These are phyloP conservation scores for Debaryomyces tyrocola DNA, from an alignment of 805 yeast species.

Conservation along the genomic window DNA sequence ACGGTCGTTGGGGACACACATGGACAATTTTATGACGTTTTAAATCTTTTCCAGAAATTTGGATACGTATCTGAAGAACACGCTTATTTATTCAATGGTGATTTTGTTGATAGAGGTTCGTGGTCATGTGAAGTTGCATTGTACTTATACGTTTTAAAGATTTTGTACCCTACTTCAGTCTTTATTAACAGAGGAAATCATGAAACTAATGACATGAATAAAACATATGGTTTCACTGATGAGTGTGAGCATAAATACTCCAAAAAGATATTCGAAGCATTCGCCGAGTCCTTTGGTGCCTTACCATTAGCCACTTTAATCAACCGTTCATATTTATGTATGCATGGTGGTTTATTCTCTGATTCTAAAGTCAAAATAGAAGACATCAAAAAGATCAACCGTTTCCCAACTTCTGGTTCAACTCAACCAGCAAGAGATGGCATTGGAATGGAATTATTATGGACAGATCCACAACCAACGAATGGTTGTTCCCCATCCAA, in stretches of 20 bases:
- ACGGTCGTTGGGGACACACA: constrained; percentile 98
- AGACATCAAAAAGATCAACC: constrained; percentile 69
- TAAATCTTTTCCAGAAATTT: constrained; percentile 72
- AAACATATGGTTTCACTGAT: constrained; percentile 93
- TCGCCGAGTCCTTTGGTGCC: constrained; percentile 80
- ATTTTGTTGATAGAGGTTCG: constrained; percentile 96
- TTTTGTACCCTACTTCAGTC: constrained; percentile 67
- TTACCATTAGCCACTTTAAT: constrained; percentile 85
- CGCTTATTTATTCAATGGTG: constrained; percentile 89
- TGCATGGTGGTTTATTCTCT: constrained; percentile 95
- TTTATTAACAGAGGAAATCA: constrained; percentile 93
- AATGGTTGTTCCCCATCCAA: constrained; percentile 84
- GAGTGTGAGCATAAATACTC: constrained; percentile 91
- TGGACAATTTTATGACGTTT: constrained; percentile 90
- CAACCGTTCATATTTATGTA: constrained; percentile 75
- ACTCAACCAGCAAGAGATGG: constrained; percentile 90
- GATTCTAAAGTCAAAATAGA: constrained; percentile 68
- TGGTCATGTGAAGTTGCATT: constrained; percentile 98
- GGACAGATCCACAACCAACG: constrained; percentile 92
- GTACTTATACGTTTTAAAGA: constrained; percentile 71
- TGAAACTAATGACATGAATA: constrained; percentile 95
- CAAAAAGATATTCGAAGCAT: constrained; percentile 75
- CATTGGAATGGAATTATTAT: constrained; percentile 90
- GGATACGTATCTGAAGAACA: constrained; percentile 72
- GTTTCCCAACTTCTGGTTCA: constrained; percentile 52